A percentile compares a stretch with the other conserved stretches of the same genome.
Conservation (phyloP, 1,284 basidiomycete species). For the Somion occarium region DNA sequence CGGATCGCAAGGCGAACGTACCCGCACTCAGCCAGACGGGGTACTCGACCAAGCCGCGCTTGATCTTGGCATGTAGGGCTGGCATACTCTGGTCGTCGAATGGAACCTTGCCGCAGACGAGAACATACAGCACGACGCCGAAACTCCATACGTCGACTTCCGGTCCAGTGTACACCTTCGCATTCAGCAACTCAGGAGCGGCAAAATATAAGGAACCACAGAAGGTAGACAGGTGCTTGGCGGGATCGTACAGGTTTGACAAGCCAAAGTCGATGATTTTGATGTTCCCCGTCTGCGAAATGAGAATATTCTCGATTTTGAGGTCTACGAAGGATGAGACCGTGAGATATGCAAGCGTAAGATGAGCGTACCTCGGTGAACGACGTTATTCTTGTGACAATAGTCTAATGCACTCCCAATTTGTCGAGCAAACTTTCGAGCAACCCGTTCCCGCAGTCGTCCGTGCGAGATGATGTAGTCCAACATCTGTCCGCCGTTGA, state of each 20-base stretch:
- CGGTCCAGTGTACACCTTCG: conserved; percentile 94
- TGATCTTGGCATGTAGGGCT: conserved; percentile 98
- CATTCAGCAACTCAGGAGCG: conserved; percentile 94
- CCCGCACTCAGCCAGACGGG: conserved; percentile 94
- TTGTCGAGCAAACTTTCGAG: conserved; percentile 95
- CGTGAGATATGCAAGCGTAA: conserved; percentile 5
- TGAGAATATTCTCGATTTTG: conserved; percentile 99
- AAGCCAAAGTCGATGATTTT: conserved; percentile 99
- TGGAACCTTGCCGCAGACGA: conserved; percentile 97
- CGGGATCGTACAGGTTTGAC: conserved; percentile 93
- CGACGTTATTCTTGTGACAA: conserved; percentile 96
- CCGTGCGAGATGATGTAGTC: conserved; percentile 99
- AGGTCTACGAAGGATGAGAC: conserved; percentile 52
- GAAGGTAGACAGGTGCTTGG: conserved; percentile 85
- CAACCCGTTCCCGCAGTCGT: conserved; percentile 90
- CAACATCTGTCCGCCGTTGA: conserved; percentile 98
- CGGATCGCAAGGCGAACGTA: conserved; percentile 31
- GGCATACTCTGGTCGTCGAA: conserved; percentile 99
- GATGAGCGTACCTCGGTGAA: conserved; percentile 70
- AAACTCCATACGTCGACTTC: conserved; percentile 99
- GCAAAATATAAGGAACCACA: conserved; percentile 98
- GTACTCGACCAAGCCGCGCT: conserved; percentile 94
- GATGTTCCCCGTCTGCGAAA: conserved; percentile 97
- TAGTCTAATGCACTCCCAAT: conserved; percentile 96
- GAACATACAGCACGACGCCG: conserved; percentile 94